Evolutionary conservation across 2,329 filamentous ascomycete genomes (phyloP).

Genomic region (Cryphonectria japonica): DNA sequence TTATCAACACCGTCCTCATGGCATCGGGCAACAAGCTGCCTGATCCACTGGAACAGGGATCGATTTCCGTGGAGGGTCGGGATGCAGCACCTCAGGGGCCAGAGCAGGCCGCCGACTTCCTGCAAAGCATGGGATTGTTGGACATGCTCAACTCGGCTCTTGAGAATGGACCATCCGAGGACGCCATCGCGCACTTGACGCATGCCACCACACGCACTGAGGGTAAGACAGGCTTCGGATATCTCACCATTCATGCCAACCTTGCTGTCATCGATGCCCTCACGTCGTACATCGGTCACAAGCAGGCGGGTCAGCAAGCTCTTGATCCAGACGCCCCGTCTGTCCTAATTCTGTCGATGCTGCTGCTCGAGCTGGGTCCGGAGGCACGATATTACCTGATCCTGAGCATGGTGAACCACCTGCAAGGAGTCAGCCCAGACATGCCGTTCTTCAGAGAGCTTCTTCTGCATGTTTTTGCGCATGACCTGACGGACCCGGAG

Average conservation of each 20-base stretch:
- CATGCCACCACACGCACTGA: conserved; percentile 69
- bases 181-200: conserved; percentile 76
- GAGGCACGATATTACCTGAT: conserved; percentile 86
- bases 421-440: conserved; percentile 85
- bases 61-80: conserved; percentile 72
- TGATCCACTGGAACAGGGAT: conserved; percentile 71
- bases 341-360: conserved; percentile 72
- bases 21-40: conserved; percentile 75
- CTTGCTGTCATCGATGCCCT: conserved; percentile 76
- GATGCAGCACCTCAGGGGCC: conserved; percentile 73
- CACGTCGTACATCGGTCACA: conserved; percentile 78
- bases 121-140: conserved; percentile 60
- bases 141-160: conserved; percentile 63
- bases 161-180: conserved; percentile 66
- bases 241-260: conserved; percentile 70
- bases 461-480: conserved; percentile 82
- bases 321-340: conserved; percentile 71
- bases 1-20: conserved; percentile 85
- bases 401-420: conserved; percentile 84
- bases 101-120: conserved; percentile 62
- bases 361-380: conserved; percentile 74
- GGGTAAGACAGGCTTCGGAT: conserved; percentile 65
- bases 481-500: conserved; percentile 73
- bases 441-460: conserved; percentile 92
- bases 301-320: conserved; percentile 62